phyloP scores from a whole-genome alignment of 2,329 filamentous ascomycete genomes.

The Diaporthe caulivora region DNA sequence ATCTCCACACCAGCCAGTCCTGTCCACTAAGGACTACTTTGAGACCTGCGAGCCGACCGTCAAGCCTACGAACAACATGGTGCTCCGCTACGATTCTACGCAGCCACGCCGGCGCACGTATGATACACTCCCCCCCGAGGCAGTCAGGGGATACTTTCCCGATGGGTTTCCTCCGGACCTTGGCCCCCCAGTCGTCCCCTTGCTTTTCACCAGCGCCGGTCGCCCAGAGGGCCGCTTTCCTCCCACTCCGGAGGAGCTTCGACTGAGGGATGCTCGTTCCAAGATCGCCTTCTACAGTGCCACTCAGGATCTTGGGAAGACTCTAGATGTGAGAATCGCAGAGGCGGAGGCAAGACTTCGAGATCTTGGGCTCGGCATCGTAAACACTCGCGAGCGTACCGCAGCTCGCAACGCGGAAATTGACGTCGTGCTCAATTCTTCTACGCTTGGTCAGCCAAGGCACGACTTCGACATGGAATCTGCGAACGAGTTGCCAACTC shows the following conservation, averaged over 20 bases:
- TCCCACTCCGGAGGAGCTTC: conserved; percentile 43
- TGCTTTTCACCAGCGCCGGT: conserved; percentile 41
- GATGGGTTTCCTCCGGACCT: conserved; percentile 48
- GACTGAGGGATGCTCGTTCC: conserved; percentile 46
- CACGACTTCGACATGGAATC: conserved; percentile 48
- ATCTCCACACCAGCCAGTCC: conserved; percentile 23
- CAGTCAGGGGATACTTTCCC: conserved; percentile 48
- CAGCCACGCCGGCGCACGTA: conserved; percentile 39
- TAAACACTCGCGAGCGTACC: conserved; percentile 30
- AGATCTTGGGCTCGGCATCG: conserved; percentile 51
- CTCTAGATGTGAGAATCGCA: conserved; percentile 46
- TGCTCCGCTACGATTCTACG: conserved; percentile 21
- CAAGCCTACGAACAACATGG: conserved; percentile 37
- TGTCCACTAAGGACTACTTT: background rate
- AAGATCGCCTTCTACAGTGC: conserved; percentile 56
- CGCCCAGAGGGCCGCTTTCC: conserved; percentile 28
- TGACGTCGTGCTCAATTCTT: conserved; percentile 15
- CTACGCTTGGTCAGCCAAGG: conserved; percentile 43
- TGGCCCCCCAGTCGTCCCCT: conserved; percentile 40
- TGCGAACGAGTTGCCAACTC: conserved; percentile 52
- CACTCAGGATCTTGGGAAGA: conserved; percentile 50
- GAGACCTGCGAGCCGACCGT: conserved; percentile 37
- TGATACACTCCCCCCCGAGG: conserved; percentile 49
- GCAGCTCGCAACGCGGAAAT: conserved; percentile 36
- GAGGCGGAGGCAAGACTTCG: conserved; percentile 53